Evolutionary conservation across 805 yeast genomes (phyloP), one percentile per base, ranked within the genome.

Genomic region (Metschnikowia proteae): DNA sequence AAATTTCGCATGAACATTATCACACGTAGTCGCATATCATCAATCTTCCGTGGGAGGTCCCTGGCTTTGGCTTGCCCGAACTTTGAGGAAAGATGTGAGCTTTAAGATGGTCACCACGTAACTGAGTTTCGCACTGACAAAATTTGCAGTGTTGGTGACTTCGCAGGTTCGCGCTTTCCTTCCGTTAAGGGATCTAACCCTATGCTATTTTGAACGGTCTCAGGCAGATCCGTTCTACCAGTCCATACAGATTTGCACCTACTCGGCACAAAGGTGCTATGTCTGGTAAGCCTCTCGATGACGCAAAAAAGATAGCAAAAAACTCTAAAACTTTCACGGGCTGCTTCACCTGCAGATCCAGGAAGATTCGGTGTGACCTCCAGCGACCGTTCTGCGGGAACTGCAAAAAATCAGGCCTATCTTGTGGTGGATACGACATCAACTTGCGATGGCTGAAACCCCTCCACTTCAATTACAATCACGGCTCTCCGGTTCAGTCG

Each of bases 361-460:
- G 96, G 39, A 86, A 88, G 64, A 83, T 89, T 42, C 82, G 86
- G 49, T 90, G 97, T 65, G 96, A 88, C 62, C 70, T 86, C 48
- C 70, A 74, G 11, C 77, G 75, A 54, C 97, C 97, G 0, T 62
- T 68, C 10, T 90, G 97, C 65, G 61, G 65, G n/a, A 75, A 86
- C 49, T 90, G 97, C 64, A 71, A 71, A 36, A 83, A 81, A 58
- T 76, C 88, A 0, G 82, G 84, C 0, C 62, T 86, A 27, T 69
- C 72, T 3, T 90, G 97, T 60, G 88, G 84, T 28, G 97, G 96
- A 0, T 90, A 89, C 60, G 87, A 81, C 51, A 84, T 90, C 48
- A 86, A 85, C 56, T 76, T 90, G 29, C 70, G 90, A 51, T 90
- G 96, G 96, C 74, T 79, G n/a, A 67, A 65, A 10, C 86, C 88